Conservation (phyloP, 2,329 filamentous ascomycete genomes). For the Stromatinia cepivora region DNA sequence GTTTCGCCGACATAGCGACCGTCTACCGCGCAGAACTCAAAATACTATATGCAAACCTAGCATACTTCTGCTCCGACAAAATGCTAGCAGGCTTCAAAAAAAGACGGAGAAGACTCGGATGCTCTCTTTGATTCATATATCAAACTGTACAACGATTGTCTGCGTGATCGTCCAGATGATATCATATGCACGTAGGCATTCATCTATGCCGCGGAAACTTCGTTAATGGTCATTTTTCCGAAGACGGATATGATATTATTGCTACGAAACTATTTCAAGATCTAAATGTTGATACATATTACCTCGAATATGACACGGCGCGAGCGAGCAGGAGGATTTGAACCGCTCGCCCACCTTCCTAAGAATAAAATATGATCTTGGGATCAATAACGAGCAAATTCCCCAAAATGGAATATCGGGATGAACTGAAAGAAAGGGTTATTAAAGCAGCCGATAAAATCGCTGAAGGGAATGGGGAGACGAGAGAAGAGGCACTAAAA, state of each 20-base stretch:
- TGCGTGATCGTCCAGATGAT: constrained; percentile 63
- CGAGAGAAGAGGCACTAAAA: constrained; percentile 65
- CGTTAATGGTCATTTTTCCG: constrained; percentile 65
- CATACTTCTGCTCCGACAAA: constrained; percentile 72
- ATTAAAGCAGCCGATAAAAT: constrained; percentile 65
- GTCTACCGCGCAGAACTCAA: constrained; percentile 54
- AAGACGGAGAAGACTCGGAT: constrained; percentile 67
- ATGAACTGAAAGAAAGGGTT: constrained; percentile 60
- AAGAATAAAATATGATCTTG: constrained; percentile 62
- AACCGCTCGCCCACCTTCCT: constrained; percentile 62
- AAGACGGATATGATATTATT: constrained; percentile 67
- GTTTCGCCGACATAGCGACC: constrained; percentile 54
- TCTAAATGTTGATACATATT: constrained; percentile 65
- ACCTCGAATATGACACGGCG: constrained; percentile 68
- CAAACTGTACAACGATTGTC: constrained; percentile 71
- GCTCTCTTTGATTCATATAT: constrained; percentile 76
- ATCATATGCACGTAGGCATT: constrained; percentile 74
- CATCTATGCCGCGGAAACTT: constrained; percentile 73
- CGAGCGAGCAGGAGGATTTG: constrained; percentile 64
- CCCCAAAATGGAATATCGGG: constrained; percentile 60
- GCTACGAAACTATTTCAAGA: constrained; percentile 65
- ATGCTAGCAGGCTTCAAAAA: constrained; percentile 69
- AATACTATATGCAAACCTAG: constrained; percentile 57
- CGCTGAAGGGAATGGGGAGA: constrained; percentile 65
- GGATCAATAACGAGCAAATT: constrained; percentile 66